Evolutionary conservation across 2,329 filamentous ascomycete species (phyloP), one percentile per base, ranked within the genome.

Genomic region (Beauveria pseudobassiana): DNA sequence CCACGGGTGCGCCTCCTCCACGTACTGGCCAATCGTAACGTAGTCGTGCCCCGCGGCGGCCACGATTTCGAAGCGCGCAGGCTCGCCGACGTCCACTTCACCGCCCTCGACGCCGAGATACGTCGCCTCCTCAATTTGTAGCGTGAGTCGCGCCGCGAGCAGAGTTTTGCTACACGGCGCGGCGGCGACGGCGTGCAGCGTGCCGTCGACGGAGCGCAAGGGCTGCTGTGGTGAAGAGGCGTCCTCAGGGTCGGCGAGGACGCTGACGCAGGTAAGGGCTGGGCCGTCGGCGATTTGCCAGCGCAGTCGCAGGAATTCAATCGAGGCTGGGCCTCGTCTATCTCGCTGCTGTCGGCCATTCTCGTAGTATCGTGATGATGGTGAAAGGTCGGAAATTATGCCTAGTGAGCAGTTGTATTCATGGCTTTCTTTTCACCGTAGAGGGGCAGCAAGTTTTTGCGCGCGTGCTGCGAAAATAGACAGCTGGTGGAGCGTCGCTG

Each of bases 261-360:
- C 58, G 18, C 46, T 45, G n/a, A 60, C n/a, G 58, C 49, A 46
- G 7, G 30, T 3, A 34, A 45, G 26, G n/a, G 49, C 58, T 10
- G 49, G 58, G 40, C 12, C 14, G 58, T 60, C 49, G 12, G 46
- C 38, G 49, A 60, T 60, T 40, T 60, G 38, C 58, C 58, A 60
- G 42, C 58, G 58, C 6, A 60, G n/a, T 9, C 58, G 49, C 20
- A 59, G 48, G 30, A 59, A 50, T 24, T 59, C 56, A 18, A 30
- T 42, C 1, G 56, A 57, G n/a, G 54, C 54, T 57, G 43, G 1
- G 30, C 43, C 54, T 57, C 54, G 3, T 57, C 54, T 6, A 49
- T 12, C 1, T 49, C 20, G 20, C 14, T 26, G 5, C n/a, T 49
- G 5, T 49, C 43, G 30, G 54, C 43, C 54, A 57, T 57, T 24